These are phyloP conservation scores for Zopfochytrium polystomum DNA, from an alignment of 371 early-diverging fungal genomes.

Conservation along the genomic window DNA sequence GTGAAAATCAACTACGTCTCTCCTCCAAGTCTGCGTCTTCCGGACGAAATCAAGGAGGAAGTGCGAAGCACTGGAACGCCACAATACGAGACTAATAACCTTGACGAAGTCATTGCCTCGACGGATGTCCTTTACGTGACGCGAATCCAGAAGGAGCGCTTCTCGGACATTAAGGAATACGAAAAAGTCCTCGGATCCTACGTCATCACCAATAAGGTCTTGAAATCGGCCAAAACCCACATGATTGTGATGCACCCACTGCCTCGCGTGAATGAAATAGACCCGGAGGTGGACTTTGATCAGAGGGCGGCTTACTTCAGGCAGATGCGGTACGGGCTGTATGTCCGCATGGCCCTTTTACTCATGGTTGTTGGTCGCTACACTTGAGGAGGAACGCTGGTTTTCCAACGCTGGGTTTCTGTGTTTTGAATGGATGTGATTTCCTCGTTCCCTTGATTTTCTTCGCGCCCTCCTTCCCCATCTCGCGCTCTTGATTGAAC, in stretches of 20 bases:
- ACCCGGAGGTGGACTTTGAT: conserved; percentile 94
- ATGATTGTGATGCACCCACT: conserved; percentile 98
- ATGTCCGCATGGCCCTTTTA: conserved; percentile 94
- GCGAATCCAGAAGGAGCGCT: conserved; percentile 94
- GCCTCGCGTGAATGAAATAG: conserved; percentile 93
- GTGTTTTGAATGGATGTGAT: no score
- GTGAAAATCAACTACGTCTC: conserved; percentile 92
- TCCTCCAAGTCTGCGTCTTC: conserved; percentile 80
- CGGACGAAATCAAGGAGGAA: conserved; percentile 77
- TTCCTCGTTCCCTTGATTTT: no score
- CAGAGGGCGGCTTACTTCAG: conserved; percentile 96
- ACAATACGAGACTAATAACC: conserved; percentile 65
- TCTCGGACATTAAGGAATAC: conserved; percentile 75
- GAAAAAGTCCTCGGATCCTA: conserved; percentile 71
- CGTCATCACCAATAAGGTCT: conserved; percentile 78
- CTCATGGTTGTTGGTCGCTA: conserved; percentile 60
- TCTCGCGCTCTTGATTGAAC: no score
- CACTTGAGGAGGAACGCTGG: background rate
- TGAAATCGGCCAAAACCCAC: conserved; percentile 84
- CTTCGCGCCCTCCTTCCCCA: no score
- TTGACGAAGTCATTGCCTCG: conserved; percentile 74
- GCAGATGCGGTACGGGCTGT: conserved; percentile 94
- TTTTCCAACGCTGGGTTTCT: background rate
- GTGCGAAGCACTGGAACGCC: conserved; percentile 63
- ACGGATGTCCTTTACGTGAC: conserved; percentile 98